phyloP scores from a whole-genome alignment of 805 yeast species.

The Candida silvatica region DNA sequence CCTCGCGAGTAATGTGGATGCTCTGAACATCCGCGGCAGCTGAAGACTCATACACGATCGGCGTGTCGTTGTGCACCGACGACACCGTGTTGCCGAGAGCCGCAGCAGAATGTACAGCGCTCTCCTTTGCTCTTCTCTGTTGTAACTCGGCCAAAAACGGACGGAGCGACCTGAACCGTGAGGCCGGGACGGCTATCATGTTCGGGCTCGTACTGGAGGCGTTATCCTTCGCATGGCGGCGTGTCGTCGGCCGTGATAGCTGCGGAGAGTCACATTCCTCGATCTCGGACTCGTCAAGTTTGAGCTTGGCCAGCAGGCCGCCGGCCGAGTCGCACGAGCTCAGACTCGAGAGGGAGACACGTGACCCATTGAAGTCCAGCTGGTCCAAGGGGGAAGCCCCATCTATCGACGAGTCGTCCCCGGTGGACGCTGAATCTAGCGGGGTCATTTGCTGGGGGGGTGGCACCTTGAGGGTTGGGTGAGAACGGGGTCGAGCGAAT shows the following conservation, averaged over 20 bases:
- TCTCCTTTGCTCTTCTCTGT: conserved; percentile 7
- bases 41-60: conserved; percentile 7
- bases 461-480: too few relatives aligned
- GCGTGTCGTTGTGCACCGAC: conserved; percentile 10
- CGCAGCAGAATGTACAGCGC: conserved; percentile 15
- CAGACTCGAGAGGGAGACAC: conserved; percentile 3
- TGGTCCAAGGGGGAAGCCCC: neutral
- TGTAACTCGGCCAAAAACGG: conserved; percentile 13
- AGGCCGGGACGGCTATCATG: conserved; percentile 3
- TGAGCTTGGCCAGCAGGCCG: conserved; percentile 24
- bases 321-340: conserved; percentile 22
- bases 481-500: too few relatives aligned
- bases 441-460: too few relatives aligned
- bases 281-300: conserved; percentile 22
- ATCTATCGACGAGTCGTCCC: too few relatives aligned
- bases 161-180: conserved; percentile 16
- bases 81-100: conserved; percentile 17
- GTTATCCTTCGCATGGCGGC: too few relatives aligned
- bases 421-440: too few relatives aligned
- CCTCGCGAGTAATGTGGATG: conserved; percentile 6
- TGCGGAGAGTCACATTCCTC: conserved; percentile 1
- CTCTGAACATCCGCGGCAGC: conserved; percentile 7
- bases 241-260: too few relatives aligned
- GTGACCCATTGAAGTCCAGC: neutral
- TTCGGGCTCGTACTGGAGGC: neutral